phyloP scores from a whole-genome alignment of 2,329 filamentous ascomycete species.

The Helicocarpus griseus region DNA sequence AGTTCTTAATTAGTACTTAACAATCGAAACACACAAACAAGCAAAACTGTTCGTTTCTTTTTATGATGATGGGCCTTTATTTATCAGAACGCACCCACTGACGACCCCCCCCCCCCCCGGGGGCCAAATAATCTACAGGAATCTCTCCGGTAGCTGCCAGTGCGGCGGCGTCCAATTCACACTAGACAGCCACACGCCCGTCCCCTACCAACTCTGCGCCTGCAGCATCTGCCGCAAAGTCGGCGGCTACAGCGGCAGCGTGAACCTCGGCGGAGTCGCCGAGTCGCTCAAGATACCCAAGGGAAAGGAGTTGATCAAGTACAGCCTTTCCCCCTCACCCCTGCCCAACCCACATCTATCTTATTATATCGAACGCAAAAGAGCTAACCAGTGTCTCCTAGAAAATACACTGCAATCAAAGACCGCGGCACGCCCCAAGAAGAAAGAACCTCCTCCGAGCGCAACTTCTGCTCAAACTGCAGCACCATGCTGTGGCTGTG shows the following conservation, averaged over 20 bases:
- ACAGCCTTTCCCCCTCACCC: constrained; percentile 8
- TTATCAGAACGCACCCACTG: too few species aligned
- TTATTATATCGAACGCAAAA: too few species aligned
- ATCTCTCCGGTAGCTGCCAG: constrained; percentile 41
- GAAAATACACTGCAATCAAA: constrained; percentile 38
- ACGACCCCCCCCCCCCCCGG: too few species aligned
- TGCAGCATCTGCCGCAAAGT: constrained; percentile 43
- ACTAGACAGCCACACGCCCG: constrained; percentile 37
- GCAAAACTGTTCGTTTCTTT: too few species aligned
- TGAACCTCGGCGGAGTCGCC: constrained; percentile 39
- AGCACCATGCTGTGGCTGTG: constrained; percentile 40
- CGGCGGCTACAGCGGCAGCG: constrained; percentile 35
- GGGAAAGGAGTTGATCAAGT: constrained; percentile 38
- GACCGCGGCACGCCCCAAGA: constrained; percentile 28
- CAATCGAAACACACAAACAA: too few species aligned
- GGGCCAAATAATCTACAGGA: constrained; percentile 27
- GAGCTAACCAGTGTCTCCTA: constrained; percentile 10
- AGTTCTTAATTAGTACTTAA: too few species aligned
- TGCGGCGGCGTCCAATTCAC: constrained; percentile 40
- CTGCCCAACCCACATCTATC: not conserved
- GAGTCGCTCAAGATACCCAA: constrained; percentile 33
- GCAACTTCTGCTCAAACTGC: constrained; percentile 40
- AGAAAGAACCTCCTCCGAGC: constrained; percentile 32
- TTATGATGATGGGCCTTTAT: too few species aligned
- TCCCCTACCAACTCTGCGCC: constrained; percentile 41